Evolutionary conservation across 2,329 filamentous ascomycete genomes (phyloP).

Genomic region (Paracorniculantispora psalliotae): DNA sequence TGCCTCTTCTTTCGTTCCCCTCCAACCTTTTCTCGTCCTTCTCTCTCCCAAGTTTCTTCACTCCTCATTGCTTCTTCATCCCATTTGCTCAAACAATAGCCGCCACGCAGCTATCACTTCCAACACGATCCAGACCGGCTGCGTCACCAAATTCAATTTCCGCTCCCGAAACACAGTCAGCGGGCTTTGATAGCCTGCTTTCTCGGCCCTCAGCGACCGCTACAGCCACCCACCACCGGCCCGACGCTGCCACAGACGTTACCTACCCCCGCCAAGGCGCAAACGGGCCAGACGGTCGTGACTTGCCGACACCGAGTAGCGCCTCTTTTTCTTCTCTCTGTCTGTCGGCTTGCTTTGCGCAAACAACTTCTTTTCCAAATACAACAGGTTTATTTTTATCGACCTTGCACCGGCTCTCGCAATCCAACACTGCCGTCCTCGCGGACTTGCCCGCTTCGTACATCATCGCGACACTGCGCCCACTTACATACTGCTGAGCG

Average conservation of each 20-base stretch:
- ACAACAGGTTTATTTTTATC: background rate
- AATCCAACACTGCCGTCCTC: background rate
- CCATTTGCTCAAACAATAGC: background rate
- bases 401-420: background rate
- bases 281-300: constrained; percentile 4
- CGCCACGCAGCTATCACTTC: background rate
- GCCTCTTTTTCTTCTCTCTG: background rate
- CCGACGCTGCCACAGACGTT: background rate
- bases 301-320: background rate
- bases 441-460: background rate
- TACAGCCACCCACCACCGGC: background rate
- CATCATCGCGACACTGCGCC: background rate
- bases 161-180: too few relatives aligned
- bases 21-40: background rate
- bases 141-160: too few relatives aligned
- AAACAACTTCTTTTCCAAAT: background rate
- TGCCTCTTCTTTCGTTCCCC: background rate
- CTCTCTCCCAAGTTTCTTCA: background rate
- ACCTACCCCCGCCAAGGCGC: constrained; percentile 8
- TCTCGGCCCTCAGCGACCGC: background rate
- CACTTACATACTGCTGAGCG: constrained; percentile 6
- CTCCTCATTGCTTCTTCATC: background rate
- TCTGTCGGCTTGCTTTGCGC: background rate
- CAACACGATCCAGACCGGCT: background rate
- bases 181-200: constrained; percentile 6